Conservation (phyloP, 2,329 filamentous ascomycete species). For the Neurospora sp. region DNA sequence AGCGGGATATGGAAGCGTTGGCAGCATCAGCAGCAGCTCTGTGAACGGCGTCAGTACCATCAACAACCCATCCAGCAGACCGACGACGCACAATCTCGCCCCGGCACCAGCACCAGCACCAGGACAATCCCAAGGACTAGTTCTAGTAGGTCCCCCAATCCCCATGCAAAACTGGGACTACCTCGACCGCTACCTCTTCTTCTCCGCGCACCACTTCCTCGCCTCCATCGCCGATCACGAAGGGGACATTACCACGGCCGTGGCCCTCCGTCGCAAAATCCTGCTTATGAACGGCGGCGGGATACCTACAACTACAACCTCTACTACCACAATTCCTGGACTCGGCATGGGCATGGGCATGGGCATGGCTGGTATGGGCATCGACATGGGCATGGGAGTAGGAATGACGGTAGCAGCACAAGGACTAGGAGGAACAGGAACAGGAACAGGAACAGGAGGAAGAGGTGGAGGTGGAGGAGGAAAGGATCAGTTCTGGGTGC, state of each 20-base stretch:
- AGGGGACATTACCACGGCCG: conserved; percentile 8
- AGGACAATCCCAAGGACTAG: neutral
- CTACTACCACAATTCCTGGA: too few relatives aligned
- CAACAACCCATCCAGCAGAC: neutral
- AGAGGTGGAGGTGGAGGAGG: too few relatives aligned
- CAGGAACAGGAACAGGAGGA: too few relatives aligned
- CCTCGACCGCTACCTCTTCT: conserved; percentile 16
- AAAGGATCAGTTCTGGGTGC: conserved; percentile 14
- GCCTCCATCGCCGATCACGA: conserved; percentile 11
- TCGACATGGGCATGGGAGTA: too few relatives aligned
- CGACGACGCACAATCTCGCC: neutral
- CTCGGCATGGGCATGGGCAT: neutral
- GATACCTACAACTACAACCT: neutral
- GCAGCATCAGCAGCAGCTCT: neutral
- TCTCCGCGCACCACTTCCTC: conserved; percentile 15
- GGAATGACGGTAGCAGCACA: too few relatives aligned
- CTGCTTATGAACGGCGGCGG: neutral
- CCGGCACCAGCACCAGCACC: neutral
- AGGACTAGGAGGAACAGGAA: neutral
- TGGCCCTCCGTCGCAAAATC: conserved; percentile 5
- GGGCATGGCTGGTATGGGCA: too few relatives aligned
- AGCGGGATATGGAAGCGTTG: neutral
- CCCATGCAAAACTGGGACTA: conserved; percentile 7
- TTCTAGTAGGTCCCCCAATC: neutral
- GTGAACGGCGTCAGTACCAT: neutral